Conservation (phyloP, 2,329 filamentous ascomycete species). For the Zymoseptoria passerinii region DNA sequence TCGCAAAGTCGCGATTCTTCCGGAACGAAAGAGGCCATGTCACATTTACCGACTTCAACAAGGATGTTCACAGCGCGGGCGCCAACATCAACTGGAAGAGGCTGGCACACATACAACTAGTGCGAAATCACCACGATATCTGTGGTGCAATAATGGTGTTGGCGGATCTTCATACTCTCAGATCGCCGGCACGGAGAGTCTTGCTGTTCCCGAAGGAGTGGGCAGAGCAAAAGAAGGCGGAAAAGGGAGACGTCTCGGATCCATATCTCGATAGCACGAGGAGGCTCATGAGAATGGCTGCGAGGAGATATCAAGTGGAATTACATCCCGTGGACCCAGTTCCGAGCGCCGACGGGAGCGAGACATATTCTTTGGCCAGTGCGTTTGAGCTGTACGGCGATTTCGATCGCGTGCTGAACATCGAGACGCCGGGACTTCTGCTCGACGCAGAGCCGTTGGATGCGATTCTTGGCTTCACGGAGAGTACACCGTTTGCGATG, state of each 20-base stretch:
- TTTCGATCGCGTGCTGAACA: constrained; percentile 38
- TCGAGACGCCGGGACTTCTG: constrained; percentile 39
- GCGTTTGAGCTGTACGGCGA: constrained; percentile 36
- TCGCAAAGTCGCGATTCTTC: constrained; percentile 24
- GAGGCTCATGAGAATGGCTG: constrained; percentile 38
- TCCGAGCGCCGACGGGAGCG: constrained; percentile 4
- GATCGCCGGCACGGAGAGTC: constrained; percentile 38
- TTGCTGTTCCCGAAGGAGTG: constrained; percentile 38
- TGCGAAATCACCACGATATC: constrained; percentile 37
- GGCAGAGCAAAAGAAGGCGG: constrained; percentile 27
- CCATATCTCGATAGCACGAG: constrained; percentile 38
- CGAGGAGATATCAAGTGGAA: constrained; percentile 38
- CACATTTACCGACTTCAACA: constrained; percentile 23
- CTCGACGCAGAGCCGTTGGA: constrained; percentile 42
- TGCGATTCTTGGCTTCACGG: constrained; percentile 28
- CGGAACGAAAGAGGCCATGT: constrained; percentile 17
- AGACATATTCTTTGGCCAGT: constrained; percentile 37
- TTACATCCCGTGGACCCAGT: constrained; percentile 37
- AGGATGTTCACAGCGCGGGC: constrained; percentile 16
- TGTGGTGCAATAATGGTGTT: constrained; percentile 45
- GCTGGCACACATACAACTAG: constrained; percentile 42
- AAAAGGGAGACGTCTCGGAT: constrained; percentile 32
- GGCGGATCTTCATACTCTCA: constrained; percentile 37
- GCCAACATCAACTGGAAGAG: constrained; percentile 35
- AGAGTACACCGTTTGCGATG: constrained; percentile 24